Base-by-base conservation (phyloP, 352 stramenopile genomes). In the Globisporangium spiculum region DNA sequence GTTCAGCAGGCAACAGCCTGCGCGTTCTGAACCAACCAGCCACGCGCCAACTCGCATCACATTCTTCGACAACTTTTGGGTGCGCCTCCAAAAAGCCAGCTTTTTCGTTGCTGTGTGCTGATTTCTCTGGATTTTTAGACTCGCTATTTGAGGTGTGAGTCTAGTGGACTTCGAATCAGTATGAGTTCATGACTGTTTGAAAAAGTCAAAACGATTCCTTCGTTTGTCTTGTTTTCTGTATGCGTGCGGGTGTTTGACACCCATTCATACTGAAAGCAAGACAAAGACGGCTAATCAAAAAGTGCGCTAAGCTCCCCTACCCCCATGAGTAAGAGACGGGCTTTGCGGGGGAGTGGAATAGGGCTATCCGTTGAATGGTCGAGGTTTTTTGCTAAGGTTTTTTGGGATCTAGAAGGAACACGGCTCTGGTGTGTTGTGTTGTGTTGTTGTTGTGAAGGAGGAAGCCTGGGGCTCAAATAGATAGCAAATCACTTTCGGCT, bases 401-500 rank as follows among this genome's bases (percentile, higher is more conserved):
- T 54, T 62, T 30, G 30, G 34, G 57, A 63, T 63, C 34, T 36
- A 63, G 58, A 63, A 63, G 58, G 9, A 63, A 53, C 20, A 18
- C 38, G 12, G 4, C 1, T 52, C 6, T 61, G 57, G 52, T 26
- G 34, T 52, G 34, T 36, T 63, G 58, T 34, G 60, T 65, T 34
- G 59, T 34, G 60, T 65, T 34, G 59, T 54, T 10, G 22, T 20
- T 14, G 26, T 32, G 36, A n/a, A 41, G 14, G 20, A 16, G 8
- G 4, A 34, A 10, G 22, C 32, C 58, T 24, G 14, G 52, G 22
- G 60, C n/a, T 46, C 54, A 60, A 27, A 32, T 4, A 30, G 27
- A 65, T 63, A 34, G 60, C 54, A 60, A 44, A 65, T 64, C 36
- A 54, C 59, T 41, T 64, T 64, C 30, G 14, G 16, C 14, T 65